Conservation (phyloP, 768 basidiomycete species). For the Xerocomellus intermedius region DNA sequence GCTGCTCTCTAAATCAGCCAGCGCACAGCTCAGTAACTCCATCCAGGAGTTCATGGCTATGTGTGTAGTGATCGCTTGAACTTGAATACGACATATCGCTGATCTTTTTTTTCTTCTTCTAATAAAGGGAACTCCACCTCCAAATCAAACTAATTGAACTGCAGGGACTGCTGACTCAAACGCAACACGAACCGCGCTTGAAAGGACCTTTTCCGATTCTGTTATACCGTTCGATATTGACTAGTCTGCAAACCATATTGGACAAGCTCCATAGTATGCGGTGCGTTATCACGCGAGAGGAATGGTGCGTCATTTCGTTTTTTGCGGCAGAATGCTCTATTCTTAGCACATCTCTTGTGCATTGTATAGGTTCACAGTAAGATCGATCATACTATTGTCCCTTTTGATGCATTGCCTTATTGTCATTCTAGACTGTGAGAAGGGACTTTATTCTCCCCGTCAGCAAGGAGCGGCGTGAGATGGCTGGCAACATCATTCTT, state of each 20-base stretch:
- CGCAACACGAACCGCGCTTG: conserved; percentile 89
- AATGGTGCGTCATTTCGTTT: conserved; percentile 59
- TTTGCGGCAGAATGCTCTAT: neutral
- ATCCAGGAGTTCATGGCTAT: conserved; percentile 91
- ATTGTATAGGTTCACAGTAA: conserved; percentile 64
- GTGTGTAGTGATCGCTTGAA: conserved; percentile 41
- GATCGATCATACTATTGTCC: conserved; percentile 19
- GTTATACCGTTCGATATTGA: conserved; percentile 80
- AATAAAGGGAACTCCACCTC: conserved; percentile 84
- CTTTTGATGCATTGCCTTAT: neutral
- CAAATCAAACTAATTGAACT: conserved; percentile 89
- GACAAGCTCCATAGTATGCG: conserved; percentile 94
- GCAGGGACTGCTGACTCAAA: conserved; percentile 80
- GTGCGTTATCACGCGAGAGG: conserved; percentile 93
- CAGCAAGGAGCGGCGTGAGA: conserved; percentile 83
- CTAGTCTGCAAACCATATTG: conserved; percentile 79
- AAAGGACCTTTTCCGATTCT: conserved; percentile 93
- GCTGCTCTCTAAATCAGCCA: conserved; percentile 35
- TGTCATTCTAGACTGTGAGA: conserved; percentile 59
- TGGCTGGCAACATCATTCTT: conserved; percentile 94
- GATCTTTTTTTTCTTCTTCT: neutral
- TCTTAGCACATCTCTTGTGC: conserved; percentile 3
- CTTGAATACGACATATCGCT: neutral
- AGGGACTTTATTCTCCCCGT: conserved; percentile 90
- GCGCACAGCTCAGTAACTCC: conserved; percentile 54